Evolutionary conservation across 495 filamentous ascomycete species (phyloP).

Genomic region (Xylaria castorea): DNA sequence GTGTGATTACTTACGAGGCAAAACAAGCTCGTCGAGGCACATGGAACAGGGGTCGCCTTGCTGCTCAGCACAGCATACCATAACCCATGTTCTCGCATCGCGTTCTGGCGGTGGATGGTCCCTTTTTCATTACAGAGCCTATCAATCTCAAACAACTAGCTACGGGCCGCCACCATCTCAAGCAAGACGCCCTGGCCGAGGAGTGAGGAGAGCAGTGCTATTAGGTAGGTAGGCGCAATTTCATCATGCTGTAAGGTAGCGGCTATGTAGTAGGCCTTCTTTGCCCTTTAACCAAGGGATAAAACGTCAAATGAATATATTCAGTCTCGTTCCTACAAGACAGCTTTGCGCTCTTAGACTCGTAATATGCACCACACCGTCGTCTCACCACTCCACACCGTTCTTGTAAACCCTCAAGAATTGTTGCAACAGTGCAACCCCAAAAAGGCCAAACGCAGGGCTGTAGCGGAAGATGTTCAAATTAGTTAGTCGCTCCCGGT

Average conservation of each 20-base stretch:
- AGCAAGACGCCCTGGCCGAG: slow-evolving; percentile 11
- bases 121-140: slow-evolving; percentile 52
- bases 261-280: background rate
- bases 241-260: background rate
- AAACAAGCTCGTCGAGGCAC: slow-evolving; percentile 25
- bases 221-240: background rate
- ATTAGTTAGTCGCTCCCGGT: slow-evolving; percentile 23
- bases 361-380: slow-evolving; percentile 12
- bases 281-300: background rate
- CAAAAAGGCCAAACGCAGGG: slow-evolving; percentile 11
- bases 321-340: background rate
- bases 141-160: slow-evolving; percentile 48
- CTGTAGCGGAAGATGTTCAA: slow-evolving; percentile 27
- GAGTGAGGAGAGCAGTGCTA: background rate
- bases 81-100: slow-evolving; percentile 30
- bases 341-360: background rate
- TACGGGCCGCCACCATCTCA: slow-evolving; percentile 13
- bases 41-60: slow-evolving; percentile 37
- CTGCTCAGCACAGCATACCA: slow-evolving; percentile 26
- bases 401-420: background rate
- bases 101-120: slow-evolving; percentile 58
- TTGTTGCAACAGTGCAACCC: slow-evolving; percentile 7
- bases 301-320: slow-evolving; percentile 18
- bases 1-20: slow-evolving; percentile 25
- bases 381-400: slow-evolving; percentile 18